Base-by-base conservation (phyloP, 495 filamentous ascomycete species). In the Penicillium coffeae region DNA sequence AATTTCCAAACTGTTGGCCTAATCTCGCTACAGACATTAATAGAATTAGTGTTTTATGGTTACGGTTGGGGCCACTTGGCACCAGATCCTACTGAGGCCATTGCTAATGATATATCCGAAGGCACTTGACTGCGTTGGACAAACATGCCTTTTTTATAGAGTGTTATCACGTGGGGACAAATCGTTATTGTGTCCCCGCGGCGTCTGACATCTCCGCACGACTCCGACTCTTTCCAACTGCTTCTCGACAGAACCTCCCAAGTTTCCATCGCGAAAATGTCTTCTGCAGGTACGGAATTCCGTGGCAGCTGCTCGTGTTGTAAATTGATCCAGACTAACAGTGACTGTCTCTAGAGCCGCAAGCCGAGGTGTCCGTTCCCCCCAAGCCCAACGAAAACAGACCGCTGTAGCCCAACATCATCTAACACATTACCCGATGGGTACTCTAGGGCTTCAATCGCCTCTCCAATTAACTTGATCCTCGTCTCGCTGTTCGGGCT, bases 381-480 rank as follows among this genome's bases (percentile, higher is more conserved):
- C 3, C 38, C 13, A 7, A 2, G 27, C 34, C 38, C 40, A 50
- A 40, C 48, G 4, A 25, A 40, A 21, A 27, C 42, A 36, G 21
- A 19, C 18, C 42, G 40, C 16, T 45, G 19, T 3, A n/a, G n/a
- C n/a, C n/a, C 60, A 82, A 78, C 47, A 73, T 78, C n/a, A n/a
- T n/a, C 25, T 30, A 30, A 30, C 25, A 30, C n/a, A n/a, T n/a
- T n/a, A n/a, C n/a, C n/a, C n/a, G n/a, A n/a, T n/a, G n/a, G n/a
- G n/a, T n/a, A 10, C 42, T 42, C 6, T 62, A 83, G 79, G 45
- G 74, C 78, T 62, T 71, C 79, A 15, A 72, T 94, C 58, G 73
- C 83, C 50, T 84, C 89, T 2, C 89, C 89, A 2, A 83, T 93
- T 54, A 95, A 94, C 70, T 61, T 87, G 22, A 74, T 91, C 54